Conservation (phyloP, 169 alveolate species). For the Plasmodium inui region DNA sequence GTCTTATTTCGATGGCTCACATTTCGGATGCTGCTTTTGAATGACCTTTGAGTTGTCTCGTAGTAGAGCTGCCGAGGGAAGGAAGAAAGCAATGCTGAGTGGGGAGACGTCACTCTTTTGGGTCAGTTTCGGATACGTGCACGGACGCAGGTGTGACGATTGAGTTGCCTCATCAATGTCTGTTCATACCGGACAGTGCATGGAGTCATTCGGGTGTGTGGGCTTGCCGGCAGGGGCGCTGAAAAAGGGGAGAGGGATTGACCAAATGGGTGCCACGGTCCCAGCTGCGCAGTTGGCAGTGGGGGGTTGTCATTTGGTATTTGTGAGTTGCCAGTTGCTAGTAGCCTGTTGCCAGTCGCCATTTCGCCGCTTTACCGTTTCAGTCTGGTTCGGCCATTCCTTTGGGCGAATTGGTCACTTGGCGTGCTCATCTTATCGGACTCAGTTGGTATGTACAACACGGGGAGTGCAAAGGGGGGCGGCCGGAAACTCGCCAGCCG, state of each 20-base stretch:
- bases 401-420: background rate
- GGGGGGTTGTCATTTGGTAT: too few relatives aligned
- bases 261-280: background rate
- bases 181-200: background rate
- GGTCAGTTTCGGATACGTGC: background rate
- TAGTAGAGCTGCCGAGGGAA: background rate
- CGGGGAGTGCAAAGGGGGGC: background rate
- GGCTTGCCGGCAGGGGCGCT: background rate
- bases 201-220: background rate
- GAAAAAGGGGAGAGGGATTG: background rate
- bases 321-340: too few relatives aligned
- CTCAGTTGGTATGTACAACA: background rate
- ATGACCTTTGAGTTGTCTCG: conserved; percentile 4
- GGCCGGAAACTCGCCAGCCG: background rate
- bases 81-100: background rate
- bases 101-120: background rate
- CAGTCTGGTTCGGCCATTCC: background rate
- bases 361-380: background rate
- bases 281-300: background rate
- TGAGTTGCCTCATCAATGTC: background rate
- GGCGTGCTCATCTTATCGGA: background rate
- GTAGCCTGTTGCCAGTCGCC: background rate
- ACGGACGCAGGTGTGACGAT: background rate
- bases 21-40: conserved; percentile 25
- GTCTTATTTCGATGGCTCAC: conserved; percentile 39